Evolutionary conservation across 768 basidiomycete genomes (phyloP).

Genomic region (Russula ochroleuca): DNA sequence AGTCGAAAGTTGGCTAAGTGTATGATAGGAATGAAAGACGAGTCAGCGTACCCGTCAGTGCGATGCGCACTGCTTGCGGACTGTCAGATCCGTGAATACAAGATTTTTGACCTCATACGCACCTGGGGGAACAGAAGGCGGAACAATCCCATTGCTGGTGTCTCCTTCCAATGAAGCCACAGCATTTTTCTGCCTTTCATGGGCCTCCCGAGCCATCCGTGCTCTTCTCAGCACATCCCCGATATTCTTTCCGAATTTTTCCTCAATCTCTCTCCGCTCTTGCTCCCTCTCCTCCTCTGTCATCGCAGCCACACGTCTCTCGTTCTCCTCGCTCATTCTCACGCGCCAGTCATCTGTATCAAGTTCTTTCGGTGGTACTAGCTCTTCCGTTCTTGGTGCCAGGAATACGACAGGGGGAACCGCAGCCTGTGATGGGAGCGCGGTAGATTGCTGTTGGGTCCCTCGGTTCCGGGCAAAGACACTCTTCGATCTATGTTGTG

Average conservation of each 20-base stretch:
- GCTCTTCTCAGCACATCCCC: slow-evolving; percentile 57
- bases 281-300: slow-evolving; percentile 61
- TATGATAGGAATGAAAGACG: not conserved
- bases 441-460: slow-evolving; percentile 23
- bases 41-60: slow-evolving; percentile 5
- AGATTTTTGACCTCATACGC: not conserved
- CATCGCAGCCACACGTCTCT: slow-evolving; percentile 60
- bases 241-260: slow-evolving; percentile 66
- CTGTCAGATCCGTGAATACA: not conserved
- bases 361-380: not conserved
- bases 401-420: slow-evolving; percentile 27
- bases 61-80: not conserved
- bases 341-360: slow-evolving; percentile 42
- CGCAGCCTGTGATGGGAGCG: slow-evolving; percentile 26
- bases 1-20: not conserved
- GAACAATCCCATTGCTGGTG: too few species aligned
- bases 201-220: slow-evolving; percentile 44
- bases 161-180: not conserved
- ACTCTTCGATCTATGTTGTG: slow-evolving; percentile 41
- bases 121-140: slow-evolving; percentile 3
- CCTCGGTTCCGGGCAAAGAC: slow-evolving; percentile 38
- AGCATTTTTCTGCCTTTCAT: slow-evolving; percentile 18
- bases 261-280: slow-evolving; percentile 61
- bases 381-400: slow-evolving; percentile 16
- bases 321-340: slow-evolving; percentile 65